phyloP scores from a whole-genome alignment of 768 basidiomycete genomes.

The Pisolithus albus region DNA sequence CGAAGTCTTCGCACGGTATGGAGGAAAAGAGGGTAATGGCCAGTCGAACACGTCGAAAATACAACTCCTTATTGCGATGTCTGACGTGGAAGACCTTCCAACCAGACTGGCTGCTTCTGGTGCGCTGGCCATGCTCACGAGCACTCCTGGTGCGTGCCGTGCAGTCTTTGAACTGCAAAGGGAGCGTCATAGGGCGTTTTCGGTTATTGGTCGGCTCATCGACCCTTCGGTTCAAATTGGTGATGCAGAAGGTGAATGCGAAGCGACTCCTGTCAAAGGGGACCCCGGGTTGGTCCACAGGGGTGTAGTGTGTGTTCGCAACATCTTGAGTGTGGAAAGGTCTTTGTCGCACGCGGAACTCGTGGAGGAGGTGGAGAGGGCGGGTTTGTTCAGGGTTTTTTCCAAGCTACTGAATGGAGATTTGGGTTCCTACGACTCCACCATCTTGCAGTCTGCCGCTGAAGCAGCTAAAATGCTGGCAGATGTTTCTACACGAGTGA shows the following conservation, averaged over 20 bases:
- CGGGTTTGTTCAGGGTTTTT: conserved; percentile 50
- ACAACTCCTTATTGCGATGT: conserved; percentile 76
- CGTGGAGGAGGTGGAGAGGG: conserved; percentile 43
- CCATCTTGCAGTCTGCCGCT: conserved; percentile 40
- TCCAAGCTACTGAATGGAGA: conserved; percentile 41
- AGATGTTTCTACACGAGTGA: conserved; percentile 10
- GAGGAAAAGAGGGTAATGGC: conserved; percentile 32
- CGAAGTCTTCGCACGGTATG: conserved; percentile 67
- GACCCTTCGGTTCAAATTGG: conserved; percentile 43
- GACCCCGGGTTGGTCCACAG: conserved; percentile 70
- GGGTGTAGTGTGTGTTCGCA: conserved; percentile 67
- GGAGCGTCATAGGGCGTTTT: conserved; percentile 57
- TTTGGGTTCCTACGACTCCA: conserved; percentile 28
- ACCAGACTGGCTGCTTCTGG: conserved; percentile 90
- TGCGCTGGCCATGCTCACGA: conserved; percentile 75
- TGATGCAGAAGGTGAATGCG: conserved; percentile 31
- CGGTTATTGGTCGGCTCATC: conserved; percentile 60
- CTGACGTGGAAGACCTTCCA: conserved; percentile 76
- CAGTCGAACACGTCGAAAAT: conserved; percentile 49
- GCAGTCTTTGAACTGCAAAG: conserved; percentile 57
- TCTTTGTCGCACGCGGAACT: conserved; percentile 34
- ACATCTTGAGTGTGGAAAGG: conserved; percentile 48
- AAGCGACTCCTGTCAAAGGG: conserved; percentile 22
- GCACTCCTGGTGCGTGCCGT: conserved; percentile 51
- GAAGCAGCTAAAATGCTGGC: conserved; percentile 44